Evolutionary conservation across 1,139 yeast species (phyloP).

Genomic region (Arxiozyma slooffiae): DNA sequence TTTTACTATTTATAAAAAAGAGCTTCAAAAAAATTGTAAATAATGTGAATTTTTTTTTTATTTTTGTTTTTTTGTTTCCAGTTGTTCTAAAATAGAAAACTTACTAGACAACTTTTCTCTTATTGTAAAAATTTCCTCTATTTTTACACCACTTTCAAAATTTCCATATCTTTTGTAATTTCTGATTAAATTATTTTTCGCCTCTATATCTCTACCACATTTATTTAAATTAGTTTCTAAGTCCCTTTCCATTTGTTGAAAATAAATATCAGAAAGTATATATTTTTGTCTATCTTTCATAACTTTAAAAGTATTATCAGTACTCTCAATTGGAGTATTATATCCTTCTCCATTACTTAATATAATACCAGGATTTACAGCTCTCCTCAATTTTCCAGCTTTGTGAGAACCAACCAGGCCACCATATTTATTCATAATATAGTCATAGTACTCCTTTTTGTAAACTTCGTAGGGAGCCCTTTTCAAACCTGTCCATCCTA

Average conservation of each 20-base stretch:
- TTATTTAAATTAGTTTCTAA: slow-evolving; percentile 31
- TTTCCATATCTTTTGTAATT: slow-evolving; percentile 54
- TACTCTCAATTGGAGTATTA: slow-evolving; percentile 43
- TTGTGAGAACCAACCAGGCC: slow-evolving; percentile 73
- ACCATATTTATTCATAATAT: slow-evolving; percentile 57
- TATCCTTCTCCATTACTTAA: slow-evolving; percentile 77
- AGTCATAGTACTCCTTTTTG: slow-evolving; percentile 59
- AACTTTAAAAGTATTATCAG: slow-evolving; percentile 24
- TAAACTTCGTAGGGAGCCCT: slow-evolving; percentile 64
- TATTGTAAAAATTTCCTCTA: not conserved
- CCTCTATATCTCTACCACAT: slow-evolving; percentile 24
- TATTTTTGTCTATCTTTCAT: slow-evolving; percentile 34
- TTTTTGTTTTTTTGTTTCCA: not conserved
- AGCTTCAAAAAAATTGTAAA: too few species aligned
- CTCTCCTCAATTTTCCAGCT: slow-evolving; percentile 53
- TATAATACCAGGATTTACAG: slow-evolving; percentile 51
- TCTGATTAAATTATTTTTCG: slow-evolving; percentile 31
- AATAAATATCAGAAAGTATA: slow-evolving; percentile 43
- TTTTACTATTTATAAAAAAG: too few species aligned
- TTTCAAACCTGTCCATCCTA: slow-evolving; percentile 92
- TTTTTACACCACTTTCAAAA: slow-evolving; percentile 33
- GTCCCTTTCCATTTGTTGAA: slow-evolving; percentile 40
- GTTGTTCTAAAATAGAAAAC: slow-evolving; percentile 3
- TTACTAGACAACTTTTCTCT: slow-evolving; percentile 2
- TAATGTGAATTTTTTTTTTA: too few species aligned